Percentiles rank a stretch among this genome's conserved stretches.
These are phyloP conservation scores for Plasmodium coatneyi DNA, from an alignment of 169 alveolate genomes.

Conservation along the genomic window DNA sequence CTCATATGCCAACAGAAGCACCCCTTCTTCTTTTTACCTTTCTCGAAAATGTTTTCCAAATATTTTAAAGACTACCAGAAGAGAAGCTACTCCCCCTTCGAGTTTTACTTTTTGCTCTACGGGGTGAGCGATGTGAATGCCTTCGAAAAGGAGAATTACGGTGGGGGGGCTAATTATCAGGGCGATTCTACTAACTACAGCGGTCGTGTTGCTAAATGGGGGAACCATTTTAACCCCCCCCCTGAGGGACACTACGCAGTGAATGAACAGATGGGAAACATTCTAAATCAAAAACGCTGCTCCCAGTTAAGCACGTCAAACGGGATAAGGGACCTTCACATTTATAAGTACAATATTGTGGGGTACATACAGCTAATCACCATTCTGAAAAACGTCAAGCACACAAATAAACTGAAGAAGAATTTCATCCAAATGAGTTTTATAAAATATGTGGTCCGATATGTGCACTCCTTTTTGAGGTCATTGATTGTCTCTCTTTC, in stretches of 20 bases:
- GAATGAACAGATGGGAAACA: not conserved
- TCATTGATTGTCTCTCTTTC: slow-evolving; percentile 31
- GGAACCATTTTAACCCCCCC: not conserved
- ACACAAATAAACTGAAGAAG: slow-evolving; percentile 49
- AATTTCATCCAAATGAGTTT: slow-evolving; percentile 50
- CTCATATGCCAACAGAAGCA: slow-evolving; percentile 67
- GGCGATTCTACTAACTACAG: not conserved
- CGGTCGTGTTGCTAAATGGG: not conserved
- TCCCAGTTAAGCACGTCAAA: not conserved
- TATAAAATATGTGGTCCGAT: slow-evolving; percentile 31
- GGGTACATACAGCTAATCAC: slow-evolving; percentile 47
- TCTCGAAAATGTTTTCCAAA: slow-evolving; percentile 32
- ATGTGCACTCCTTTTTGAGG: slow-evolving; percentile 30
- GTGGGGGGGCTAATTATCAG: not conserved
- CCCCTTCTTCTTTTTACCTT: slow-evolving; percentile 67
- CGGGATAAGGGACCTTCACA: not conserved
- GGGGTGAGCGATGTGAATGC: slow-evolving; percentile 26
- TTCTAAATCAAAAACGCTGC: not conserved
- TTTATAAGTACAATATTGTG: slow-evolving; percentile 34
- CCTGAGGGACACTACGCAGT: not conserved
- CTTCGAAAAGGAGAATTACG: slow-evolving; percentile 6
- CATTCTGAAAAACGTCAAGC: slow-evolving; percentile 1
- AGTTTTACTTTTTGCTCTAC: slow-evolving; percentile 51
- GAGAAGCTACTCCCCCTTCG: slow-evolving; percentile 23
- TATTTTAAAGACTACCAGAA: slow-evolving; percentile 55